Conservation (phyloP, 768 basidiomycete genomes). For the Tephrocybe sp. region DNA sequence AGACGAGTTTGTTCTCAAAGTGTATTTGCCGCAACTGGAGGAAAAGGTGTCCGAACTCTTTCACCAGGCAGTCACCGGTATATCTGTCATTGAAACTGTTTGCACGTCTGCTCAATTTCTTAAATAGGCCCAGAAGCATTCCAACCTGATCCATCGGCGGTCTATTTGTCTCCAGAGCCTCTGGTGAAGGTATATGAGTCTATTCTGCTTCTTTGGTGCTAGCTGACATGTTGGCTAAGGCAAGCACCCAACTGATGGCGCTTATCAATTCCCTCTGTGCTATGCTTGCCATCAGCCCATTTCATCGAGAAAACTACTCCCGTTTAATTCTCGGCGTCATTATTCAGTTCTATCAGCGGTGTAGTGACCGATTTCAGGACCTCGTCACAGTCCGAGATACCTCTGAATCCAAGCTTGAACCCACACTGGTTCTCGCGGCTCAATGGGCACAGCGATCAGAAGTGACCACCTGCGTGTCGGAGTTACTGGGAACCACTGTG, state of each 20-base stretch:
- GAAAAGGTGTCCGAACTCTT: slow-evolving; percentile 89
- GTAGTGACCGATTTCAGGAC: slow-evolving; percentile 84
- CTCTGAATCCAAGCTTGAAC: slow-evolving; percentile 37
- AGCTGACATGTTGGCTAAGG: slow-evolving; percentile 39
- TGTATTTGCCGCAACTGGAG: slow-evolving; percentile 93
- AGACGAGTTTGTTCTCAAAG: slow-evolving; percentile 90
- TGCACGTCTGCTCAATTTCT: neutral
- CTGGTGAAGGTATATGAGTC: slow-evolving; percentile 65
- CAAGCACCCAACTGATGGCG: slow-evolving; percentile 81
- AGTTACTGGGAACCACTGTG: slow-evolving; percentile 57
- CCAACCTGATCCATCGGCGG: slow-evolving; percentile 73
- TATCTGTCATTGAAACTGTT: slow-evolving; percentile 1
- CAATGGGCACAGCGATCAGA: slow-evolving; percentile 88
- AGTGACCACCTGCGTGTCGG: slow-evolving; percentile 69
- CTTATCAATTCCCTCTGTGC: slow-evolving; percentile 89
- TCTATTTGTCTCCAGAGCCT: slow-evolving; percentile 65
- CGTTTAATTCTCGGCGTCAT: slow-evolving; percentile 92
- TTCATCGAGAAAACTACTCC: slow-evolving; percentile 93
- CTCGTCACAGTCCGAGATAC: slow-evolving; percentile 47
- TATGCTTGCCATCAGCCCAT: slow-evolving; percentile 90
- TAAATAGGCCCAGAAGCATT: slow-evolving; percentile 79
- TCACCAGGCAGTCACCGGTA: slow-evolving; percentile 81
- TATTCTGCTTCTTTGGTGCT: slow-evolving; percentile 3
- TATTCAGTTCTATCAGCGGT: slow-evolving; percentile 94
- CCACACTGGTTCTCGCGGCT: slow-evolving; percentile 57